phyloP scores from a whole-genome alignment of 2,329 filamentous ascomycete genomes.

The Chrysosporium keratinophilum region DNA sequence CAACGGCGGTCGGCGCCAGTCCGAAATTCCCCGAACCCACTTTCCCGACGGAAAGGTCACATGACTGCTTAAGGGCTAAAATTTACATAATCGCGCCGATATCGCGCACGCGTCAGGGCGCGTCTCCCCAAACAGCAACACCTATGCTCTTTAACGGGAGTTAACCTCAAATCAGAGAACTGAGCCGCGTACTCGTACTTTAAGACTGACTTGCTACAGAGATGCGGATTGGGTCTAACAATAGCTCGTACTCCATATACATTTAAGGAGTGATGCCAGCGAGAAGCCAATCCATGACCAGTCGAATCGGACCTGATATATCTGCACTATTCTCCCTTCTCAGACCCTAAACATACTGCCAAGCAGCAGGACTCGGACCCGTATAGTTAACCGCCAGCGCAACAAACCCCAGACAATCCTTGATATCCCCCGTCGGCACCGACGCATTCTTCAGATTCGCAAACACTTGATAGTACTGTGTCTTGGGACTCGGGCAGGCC shows the following conservation, averaged over 20 bases:
- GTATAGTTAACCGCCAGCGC: slow-evolving; percentile 27
- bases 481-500: slow-evolving; percentile 32
- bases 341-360: slow-evolving; percentile 33
- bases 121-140: no score
- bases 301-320: no score
- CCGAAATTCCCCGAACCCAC: not conserved
- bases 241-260: no score
- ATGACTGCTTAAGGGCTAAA: not conserved
- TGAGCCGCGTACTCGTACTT: no score
- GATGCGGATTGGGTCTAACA: no score
- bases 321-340: not conserved
- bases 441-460: slow-evolving; percentile 32
- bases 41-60: slow-evolving; percentile 9
- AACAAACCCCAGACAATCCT: slow-evolving; percentile 33
- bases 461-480: slow-evolving; percentile 34
- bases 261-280: no score
- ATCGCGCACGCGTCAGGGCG: no score
- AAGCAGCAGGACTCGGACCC: slow-evolving; percentile 23
- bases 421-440: slow-evolving; percentile 31
- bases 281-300: no score
- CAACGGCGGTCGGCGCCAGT: not conserved
- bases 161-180: no score
- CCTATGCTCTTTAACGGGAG: no score
- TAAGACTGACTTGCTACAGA: no score
- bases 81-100: no score